Evolutionary conservation across 2,329 filamentous ascomycete species (phyloP).

Genomic region (Fusarium sacchari): DNA sequence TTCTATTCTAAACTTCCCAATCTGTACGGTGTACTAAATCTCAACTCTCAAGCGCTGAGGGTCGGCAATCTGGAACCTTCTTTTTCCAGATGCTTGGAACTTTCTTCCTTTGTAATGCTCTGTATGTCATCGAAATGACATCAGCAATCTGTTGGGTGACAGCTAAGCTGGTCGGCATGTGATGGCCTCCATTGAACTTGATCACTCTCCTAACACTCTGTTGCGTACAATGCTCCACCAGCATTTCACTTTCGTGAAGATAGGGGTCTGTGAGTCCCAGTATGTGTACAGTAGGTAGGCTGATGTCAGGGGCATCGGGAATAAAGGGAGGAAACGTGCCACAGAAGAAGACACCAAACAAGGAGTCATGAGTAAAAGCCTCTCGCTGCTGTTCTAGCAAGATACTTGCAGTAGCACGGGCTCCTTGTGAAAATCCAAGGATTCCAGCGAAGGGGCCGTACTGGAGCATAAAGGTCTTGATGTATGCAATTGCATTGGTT

Average conservation of each 20-base stretch:
- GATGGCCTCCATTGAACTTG: not conserved
- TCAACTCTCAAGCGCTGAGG: not conserved
- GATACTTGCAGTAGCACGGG: not conserved
- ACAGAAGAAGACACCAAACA: slow-evolving; percentile 6
- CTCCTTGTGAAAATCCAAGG: not conserved
- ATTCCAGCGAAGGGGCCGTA: not conserved
- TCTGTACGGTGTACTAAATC: not conserved
- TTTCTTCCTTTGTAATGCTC: not conserved
- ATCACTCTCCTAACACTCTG: not conserved
- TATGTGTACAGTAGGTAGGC: not conserved
- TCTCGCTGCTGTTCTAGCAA: not conserved
- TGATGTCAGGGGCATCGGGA: not conserved
- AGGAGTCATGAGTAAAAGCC: not conserved
- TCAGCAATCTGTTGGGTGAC: not conserved
- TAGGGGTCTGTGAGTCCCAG: not conserved
- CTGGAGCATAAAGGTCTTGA: not conserved
- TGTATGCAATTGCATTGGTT: not conserved
- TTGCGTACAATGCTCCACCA: not conserved
- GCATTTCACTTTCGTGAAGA: not conserved
- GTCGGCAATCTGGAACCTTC: not conserved
- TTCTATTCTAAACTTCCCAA: not conserved
- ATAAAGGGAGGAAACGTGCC: not conserved
- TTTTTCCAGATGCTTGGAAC: not conserved
- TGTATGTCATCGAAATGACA: not conserved
- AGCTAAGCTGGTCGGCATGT: not conserved